Base-by-base conservation (phyloP, 2,329 filamentous ascomycete species). In the Incumbomyces lentus region DNA sequence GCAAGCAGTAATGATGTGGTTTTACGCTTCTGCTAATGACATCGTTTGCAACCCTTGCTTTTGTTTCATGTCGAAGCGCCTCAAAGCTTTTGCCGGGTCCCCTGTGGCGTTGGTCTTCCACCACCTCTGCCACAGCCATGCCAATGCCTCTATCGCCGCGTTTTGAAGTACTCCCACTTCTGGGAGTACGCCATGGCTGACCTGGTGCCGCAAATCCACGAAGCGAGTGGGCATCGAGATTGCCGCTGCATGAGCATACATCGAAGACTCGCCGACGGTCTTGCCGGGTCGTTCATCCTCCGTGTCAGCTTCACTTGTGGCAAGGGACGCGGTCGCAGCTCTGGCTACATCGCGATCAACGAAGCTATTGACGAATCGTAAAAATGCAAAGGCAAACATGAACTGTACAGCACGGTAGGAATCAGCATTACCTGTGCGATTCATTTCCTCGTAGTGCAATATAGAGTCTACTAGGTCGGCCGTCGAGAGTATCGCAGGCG, bases 201-300 rank as follows among this genome's bases (percentile, higher is more conserved):
- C 82, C 64, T 88, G 82, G 62, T 93, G 86, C 44, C 86, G 75
- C 46, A 88, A 72, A 69, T 89, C 85, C 47, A 92, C 85, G 62
- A 90, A 88, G 1, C 79, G 78, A 1, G 77, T 75, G 1, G 55
- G 55, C 52, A 57, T 53, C 19, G 51, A 48, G 19, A 57, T 56
- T 17, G 48, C 49, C 29, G 47, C 48, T 8, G 55, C 55, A 32
- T 53, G 50, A 18, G 55, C 54, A 43, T 56, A 57, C 55, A 57
- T 57, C 3, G 54, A 56, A 31, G 44, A 55, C 44, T 57, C 54
- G 17, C 55, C 54, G 16, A 31, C 40, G 18, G 17, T 40, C 29
- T 46, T 47, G 14, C 16, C 32, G 6, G 12, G 44, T 17, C 46
- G 43, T 16, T 46, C 43, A 10, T 39, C 47, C 2, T 47, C 47